Evolutionary conservation across 192 early-diverging fungal species (phyloP), one percentile per base, ranked within the genome.

Genomic region (Helicostylum pulchrum): DNA sequence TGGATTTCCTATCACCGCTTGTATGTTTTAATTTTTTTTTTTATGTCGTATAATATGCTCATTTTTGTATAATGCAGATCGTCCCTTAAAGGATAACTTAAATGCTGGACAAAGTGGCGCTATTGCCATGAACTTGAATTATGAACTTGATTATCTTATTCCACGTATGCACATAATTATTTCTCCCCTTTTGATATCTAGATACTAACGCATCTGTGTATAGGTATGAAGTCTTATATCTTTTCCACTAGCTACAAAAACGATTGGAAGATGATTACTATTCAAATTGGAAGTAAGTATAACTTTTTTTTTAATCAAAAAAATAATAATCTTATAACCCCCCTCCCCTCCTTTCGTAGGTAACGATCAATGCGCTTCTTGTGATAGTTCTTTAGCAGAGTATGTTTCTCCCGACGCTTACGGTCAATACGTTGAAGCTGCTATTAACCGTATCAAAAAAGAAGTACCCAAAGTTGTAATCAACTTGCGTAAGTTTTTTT

Each of bases 61-160:
- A 31, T 17, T 36, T 32, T 50, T 46, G 43, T 39, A 7, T 36
- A 36, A 36, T 36, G 36, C 26, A 67, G 65, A 63, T 55, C 39
- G 32, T 9, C 68, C 68, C 7, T 12, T 49, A 7, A 23, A 10
- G 23, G 68, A 70, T 60, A 36, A 52, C 2, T 45, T 83, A 31
- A 86, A 86, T 57, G 84, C 77, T 49, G 84, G 82, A 30, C 75
- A 76, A 53, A 70, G 75, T 54, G 84, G 82, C 7, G 80, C 75
- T 32, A 61, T 83, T 70, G 72, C 65, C 0, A 42, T 23, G 14
- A 81, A 86, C 42, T 60, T 86, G 15, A 23, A 67, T 9, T 30
- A 62, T 31, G 74, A 86, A 62, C 63, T 86, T 12, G 49, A 69
- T 21, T 80, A 80, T 62, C 66, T 86, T 6, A 62, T 56, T 30